These are phyloP conservation scores for Myxozyma melibiosi DNA, from an alignment of 805 yeast species.

Conservation along the genomic window DNA sequence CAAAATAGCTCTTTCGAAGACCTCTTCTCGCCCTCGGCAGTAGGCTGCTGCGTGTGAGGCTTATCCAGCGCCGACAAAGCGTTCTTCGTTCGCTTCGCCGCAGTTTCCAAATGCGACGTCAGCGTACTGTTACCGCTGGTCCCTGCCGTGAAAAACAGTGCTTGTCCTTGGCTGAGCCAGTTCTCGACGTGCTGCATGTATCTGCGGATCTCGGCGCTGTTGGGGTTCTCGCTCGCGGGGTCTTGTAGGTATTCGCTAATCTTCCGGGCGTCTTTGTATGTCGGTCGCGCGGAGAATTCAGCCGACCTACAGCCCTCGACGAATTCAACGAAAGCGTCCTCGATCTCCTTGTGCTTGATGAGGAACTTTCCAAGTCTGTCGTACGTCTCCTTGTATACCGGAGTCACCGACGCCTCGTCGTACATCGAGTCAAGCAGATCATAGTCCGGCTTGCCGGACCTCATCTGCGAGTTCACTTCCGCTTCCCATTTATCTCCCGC, in stretches of 20 bases:
- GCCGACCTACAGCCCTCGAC: slow-evolving; percentile 40
- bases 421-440: slow-evolving; percentile 23
- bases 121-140: slow-evolving; percentile 43
- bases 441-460: slow-evolving; percentile 7
- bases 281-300: slow-evolving; percentile 41
- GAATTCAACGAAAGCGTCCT: slow-evolving; percentile 21
- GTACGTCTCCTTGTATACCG: slow-evolving; percentile 31
- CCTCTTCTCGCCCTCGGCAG: not conserved
- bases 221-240: slow-evolving; percentile 21
- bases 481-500: slow-evolving; percentile 37
- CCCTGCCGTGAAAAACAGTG: slow-evolving; percentile 43
- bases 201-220: slow-evolving; percentile 33
- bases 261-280: slow-evolving; percentile 38
- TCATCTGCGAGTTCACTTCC: slow-evolving; percentile 31
- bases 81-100: slow-evolving; percentile 33
- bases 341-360: slow-evolving; percentile 21
- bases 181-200: slow-evolving; percentile 41
- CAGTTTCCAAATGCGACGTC: slow-evolving; percentile 37
- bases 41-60: not conserved
- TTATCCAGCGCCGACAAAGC: slow-evolving; percentile 35
- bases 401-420: slow-evolving; percentile 35
- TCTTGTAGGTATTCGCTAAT: slow-evolving; percentile 36
- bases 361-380: slow-evolving; percentile 31
- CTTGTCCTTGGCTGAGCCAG: slow-evolving; percentile 46
- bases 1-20: slow-evolving; percentile 43